These are phyloP conservation scores for Arabidopsis suecica DNA, from an alignment of 345 rosid species.

Conservation along the genomic window DNA sequence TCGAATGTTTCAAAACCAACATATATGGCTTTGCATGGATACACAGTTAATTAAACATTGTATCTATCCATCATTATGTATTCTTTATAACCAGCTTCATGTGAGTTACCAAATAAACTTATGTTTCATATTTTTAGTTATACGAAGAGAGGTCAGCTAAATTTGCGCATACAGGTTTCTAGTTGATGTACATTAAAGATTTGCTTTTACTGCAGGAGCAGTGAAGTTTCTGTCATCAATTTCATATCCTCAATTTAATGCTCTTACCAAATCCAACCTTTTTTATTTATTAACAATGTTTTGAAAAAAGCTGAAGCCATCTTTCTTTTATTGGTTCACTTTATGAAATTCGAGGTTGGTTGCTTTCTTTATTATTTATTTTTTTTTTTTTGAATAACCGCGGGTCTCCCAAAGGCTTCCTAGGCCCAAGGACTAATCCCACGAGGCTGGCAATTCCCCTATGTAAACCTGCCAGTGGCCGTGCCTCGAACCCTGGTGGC, in stretches of 20 bases:
- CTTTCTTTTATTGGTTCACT: conserved; percentile 28
- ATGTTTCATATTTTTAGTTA: neutral
- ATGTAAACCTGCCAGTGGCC: too few relatives aligned
- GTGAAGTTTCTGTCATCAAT: conserved; percentile 35
- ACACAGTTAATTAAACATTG: neutral
- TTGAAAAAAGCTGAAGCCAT: neutral
- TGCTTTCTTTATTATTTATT: conserved; percentile 16
- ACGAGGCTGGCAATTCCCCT: too few relatives aligned
- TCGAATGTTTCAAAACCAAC: neutral
- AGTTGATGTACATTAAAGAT: conserved; percentile 26
- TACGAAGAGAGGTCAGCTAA: neutral
- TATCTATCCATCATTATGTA: neutral
- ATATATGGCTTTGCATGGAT: neutral
- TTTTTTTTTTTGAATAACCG: too few relatives aligned
- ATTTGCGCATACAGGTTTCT: conserved; percentile 13
- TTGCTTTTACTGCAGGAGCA: conserved; percentile 17
- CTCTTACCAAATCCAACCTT: conserved; percentile 35
- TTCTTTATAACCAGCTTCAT: neutral
- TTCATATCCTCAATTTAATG: conserved; percentile 38
- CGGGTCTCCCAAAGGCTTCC: too few relatives aligned
- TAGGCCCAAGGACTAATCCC: too few relatives aligned
- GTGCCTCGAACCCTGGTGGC: too few relatives aligned
- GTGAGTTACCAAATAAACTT: neutral
- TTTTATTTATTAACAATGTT: conserved; percentile 25
- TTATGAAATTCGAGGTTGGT: conserved; percentile 34